Evolutionary conservation across 345 rosid genomes (phyloP).

Genomic region (Orychophragmus violaceus): DNA sequence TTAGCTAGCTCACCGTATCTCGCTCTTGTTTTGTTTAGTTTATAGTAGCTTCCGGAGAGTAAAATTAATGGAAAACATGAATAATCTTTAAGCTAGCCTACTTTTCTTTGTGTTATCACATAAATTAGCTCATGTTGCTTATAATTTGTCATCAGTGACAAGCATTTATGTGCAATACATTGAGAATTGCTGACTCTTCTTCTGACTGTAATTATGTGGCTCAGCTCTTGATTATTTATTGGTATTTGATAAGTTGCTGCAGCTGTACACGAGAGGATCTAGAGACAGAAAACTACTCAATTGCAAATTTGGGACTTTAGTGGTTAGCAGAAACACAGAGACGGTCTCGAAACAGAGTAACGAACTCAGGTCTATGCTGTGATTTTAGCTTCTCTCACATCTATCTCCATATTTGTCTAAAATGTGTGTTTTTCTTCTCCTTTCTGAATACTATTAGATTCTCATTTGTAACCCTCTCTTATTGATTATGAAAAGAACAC

Average conservation of each 20-base stretch:
- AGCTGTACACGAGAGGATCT: conserved; percentile 4
- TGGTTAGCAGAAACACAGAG: not conserved
- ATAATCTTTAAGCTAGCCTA: not conserved
- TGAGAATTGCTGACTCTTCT: not conserved
- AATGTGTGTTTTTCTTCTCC: not conserved
- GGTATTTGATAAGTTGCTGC: not conserved
- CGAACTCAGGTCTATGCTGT: conserved; percentile 14
- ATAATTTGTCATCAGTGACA: not conserved
- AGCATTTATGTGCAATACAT: not conserved
- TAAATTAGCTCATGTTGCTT: not conserved
- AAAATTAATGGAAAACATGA: not conserved
- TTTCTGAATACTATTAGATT: not conserved
- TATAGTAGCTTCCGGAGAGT: too few species aligned
- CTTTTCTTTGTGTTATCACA: not conserved
- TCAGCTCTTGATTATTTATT: not conserved
- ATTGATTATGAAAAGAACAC: not conserved
- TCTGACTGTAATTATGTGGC: not conserved
- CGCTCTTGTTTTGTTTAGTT: not conserved
- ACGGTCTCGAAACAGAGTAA: not conserved
- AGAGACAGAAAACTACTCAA: not conserved
- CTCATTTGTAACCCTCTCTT: not conserved
- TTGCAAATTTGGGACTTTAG: not conserved
- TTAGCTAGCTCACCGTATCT: not conserved
- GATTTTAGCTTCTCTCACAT: conserved; percentile 15
- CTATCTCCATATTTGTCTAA: conserved; percentile 13